These are phyloP conservation scores for Phytophthora litchii DNA, from an alignment of 352 stramenopile genomes.

Conservation along the genomic window DNA sequence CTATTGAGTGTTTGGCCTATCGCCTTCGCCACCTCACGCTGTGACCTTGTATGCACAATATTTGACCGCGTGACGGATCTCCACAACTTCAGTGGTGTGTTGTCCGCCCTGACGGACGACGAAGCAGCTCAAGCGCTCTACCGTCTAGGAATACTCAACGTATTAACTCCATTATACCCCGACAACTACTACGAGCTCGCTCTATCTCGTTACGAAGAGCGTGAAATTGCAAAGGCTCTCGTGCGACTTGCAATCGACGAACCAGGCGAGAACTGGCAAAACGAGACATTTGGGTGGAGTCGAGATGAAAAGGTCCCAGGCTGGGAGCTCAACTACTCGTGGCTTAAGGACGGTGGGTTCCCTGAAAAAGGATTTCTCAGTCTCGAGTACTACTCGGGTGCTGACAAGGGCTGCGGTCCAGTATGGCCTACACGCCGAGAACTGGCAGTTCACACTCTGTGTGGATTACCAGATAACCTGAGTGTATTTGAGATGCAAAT, in stretches of 20 bases:
- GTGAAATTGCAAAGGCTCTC: constrained; percentile 73
- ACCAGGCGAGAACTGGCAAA: constrained; percentile 82
- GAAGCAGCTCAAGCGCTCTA: constrained; percentile 70
- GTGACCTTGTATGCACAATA: constrained; percentile 70
- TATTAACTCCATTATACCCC: constrained; percentile 66
- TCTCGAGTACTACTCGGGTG: constrained; percentile 81
- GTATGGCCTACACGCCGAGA: constrained; percentile 72
- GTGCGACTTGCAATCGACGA: constrained; percentile 83
- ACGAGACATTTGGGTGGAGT: constrained; percentile 78
- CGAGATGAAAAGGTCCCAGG: constrained; percentile 78
- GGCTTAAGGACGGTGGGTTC: constrained; percentile 81
- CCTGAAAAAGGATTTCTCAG: constrained; percentile 78
- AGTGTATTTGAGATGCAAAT: constrained; percentile 58
- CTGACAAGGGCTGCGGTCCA: constrained; percentile 70
- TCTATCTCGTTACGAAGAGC: constrained; percentile 70
- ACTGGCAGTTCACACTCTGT: constrained; percentile 55
- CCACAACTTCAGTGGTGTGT: constrained; percentile 69
- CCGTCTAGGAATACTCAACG: constrained; percentile 74
- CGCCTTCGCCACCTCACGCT: constrained; percentile 48
- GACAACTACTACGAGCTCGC: constrained; percentile 85
- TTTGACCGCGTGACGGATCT: constrained; percentile 75
- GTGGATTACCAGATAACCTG: constrained; percentile 54
- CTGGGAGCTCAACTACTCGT: constrained; percentile 84
- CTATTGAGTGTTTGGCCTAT: constrained; percentile 58
- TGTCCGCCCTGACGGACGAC: constrained; percentile 58